Percentiles rank a stretch among this genome's conserved stretches.
Conservation (phyloP, 2,329 filamentous ascomycete genomes). For the Eurotiales sp. region DNA sequence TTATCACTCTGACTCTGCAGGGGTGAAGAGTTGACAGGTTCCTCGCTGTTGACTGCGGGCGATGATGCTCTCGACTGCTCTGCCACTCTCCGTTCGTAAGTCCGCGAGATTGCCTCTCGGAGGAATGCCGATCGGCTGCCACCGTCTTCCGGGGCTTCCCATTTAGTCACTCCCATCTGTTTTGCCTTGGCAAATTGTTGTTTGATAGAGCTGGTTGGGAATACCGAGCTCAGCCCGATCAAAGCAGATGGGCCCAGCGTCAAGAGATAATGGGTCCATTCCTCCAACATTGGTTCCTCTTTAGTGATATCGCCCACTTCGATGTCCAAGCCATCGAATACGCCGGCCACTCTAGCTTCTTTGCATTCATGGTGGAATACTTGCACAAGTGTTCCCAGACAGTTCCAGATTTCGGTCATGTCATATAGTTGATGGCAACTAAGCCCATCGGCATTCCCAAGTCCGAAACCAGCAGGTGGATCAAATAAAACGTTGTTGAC, state of each 20-base stretch:
- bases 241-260: constrained; percentile 57
- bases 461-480: constrained; percentile 55
- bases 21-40: constrained; percentile 8
- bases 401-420: constrained; percentile 63
- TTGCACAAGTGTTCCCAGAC: constrained; percentile 54
- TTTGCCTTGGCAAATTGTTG: constrained; percentile 52
- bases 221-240: constrained; percentile 47
- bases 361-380: constrained; percentile 52
- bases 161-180: constrained; percentile 54
- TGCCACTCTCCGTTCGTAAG: constrained; percentile 50
- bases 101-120: constrained; percentile 56
- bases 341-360: constrained; percentile 53
- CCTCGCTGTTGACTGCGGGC: constrained; percentile 9
- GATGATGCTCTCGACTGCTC: background rate
- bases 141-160: constrained; percentile 47
- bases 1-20: background rate
- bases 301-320: constrained; percentile 35
- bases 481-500: constrained; percentile 54
- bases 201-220: constrained; percentile 34
- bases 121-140: constrained; percentile 55
- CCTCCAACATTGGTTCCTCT: constrained; percentile 56
- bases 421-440: constrained; percentile 57
- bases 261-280: constrained; percentile 59
- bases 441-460: constrained; percentile 54
- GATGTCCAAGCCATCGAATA: constrained; percentile 55